Conservation (phyloP, 2,329 filamentous ascomycete species). For the Aplosporella prunicola region DNA sequence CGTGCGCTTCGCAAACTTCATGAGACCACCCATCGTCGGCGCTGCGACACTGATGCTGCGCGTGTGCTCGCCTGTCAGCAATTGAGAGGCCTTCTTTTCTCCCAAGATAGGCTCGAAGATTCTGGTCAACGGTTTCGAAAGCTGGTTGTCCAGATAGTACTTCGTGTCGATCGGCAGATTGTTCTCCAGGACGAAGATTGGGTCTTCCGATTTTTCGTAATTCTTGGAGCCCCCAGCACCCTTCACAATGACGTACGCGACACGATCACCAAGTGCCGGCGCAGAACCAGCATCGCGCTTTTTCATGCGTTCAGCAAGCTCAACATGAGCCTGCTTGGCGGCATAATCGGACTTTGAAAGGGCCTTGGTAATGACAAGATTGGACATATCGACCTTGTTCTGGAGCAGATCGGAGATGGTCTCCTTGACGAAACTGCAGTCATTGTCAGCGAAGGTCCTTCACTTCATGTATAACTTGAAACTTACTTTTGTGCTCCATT, state of each 20-base stretch:
- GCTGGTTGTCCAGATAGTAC: conserved; percentile 97
- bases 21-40: conserved; percentile 81
- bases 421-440: conserved; percentile 77
- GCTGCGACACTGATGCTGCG: conserved; percentile 89
- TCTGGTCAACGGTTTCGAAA: conserved; percentile 83
- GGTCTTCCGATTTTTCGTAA: conserved; percentile 95
- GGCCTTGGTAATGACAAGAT: conserved; percentile 97
- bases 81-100: conserved; percentile 76
- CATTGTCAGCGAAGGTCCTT: conserved; percentile 29
- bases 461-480: background rate
- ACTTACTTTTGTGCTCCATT: conserved; percentile 86
- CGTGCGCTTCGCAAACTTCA: conserved; percentile 98
- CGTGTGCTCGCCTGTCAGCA: conserved; percentile 89
- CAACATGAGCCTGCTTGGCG: conserved; percentile 90
- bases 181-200: conserved; percentile 93
- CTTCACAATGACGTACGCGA: conserved; percentile 96
- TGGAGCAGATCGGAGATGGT: conserved; percentile 91
- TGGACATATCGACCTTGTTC: conserved; percentile 98
- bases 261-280: conserved; percentile 84
- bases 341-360: conserved; percentile 72
- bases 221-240: conserved; percentile 83
- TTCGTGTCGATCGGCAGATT: conserved; percentile 97
- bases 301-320: conserved; percentile 91
- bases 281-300: conserved; percentile 94
- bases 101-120: conserved; percentile 98